These are phyloP conservation scores for Leucaena leucocephala DNA, from an alignment of 306 rosid species.

Conservation along the genomic window DNA sequence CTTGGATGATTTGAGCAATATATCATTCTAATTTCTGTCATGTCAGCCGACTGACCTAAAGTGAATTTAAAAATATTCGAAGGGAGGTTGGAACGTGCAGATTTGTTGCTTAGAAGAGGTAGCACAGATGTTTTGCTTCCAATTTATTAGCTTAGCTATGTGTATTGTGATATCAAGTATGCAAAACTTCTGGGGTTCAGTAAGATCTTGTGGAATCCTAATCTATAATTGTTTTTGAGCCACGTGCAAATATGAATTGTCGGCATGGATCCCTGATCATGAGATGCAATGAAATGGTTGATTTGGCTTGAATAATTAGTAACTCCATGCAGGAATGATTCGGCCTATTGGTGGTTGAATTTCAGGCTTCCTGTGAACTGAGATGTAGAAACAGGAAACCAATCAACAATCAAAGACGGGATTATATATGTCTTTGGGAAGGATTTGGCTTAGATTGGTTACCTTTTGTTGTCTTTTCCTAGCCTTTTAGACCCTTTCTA, in stretches of 20 bases:
- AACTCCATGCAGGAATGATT: not conserved
- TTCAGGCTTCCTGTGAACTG: not conserved
- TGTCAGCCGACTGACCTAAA: not conserved
- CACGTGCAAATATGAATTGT: constrained; percentile 12
- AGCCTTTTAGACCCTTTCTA: not conserved
- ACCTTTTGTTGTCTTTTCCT: not conserved
- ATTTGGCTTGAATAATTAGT: not conserved
- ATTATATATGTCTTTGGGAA: constrained; percentile 4
- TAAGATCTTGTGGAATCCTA: constrained; percentile 2
- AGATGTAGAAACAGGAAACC: not conserved
- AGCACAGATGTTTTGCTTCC: not conserved
- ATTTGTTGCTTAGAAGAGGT: constrained; percentile 13
- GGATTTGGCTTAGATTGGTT: not conserved
- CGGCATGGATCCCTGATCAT: not conserved
- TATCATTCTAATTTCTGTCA: not conserved
- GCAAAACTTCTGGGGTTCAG: not conserved
- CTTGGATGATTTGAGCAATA: not conserved
- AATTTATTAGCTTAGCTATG: not conserved
- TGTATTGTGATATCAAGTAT: not conserved
- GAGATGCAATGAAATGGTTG: not conserved
- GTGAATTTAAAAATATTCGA: not conserved
- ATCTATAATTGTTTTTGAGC: not conserved
- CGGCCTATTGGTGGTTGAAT: constrained; percentile 1
- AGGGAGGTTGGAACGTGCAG: not conserved
- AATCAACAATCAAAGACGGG: not conserved